Base-by-base conservation (phyloP, 2,329 filamentous ascomycete genomes). In the Alternaria ventricosa region DNA sequence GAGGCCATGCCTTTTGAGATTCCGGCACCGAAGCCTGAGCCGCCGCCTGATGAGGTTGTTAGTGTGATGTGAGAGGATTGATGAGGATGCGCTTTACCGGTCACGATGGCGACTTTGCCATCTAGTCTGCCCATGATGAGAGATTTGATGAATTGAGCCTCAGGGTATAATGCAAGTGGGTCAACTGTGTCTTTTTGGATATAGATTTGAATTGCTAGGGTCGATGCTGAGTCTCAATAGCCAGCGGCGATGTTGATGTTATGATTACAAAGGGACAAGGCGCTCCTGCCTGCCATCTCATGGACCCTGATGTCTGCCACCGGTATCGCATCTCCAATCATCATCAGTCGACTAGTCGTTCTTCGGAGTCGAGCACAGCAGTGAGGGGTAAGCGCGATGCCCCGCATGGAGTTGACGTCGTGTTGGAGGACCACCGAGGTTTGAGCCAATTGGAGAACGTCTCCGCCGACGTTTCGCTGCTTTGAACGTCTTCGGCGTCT, bases 11-110 rank as follows among this genome's bases (percentile, higher is more conserved):
- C 86, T 58, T 84, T 80, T 0, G 85, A 86, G 56, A 90, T 90
- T 33, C 85, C 88, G 60, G 85, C 87, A 58, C 89, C 89, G 68
- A 91, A 91, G 3, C 89, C 89, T 11, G 86, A 87, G 3, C 87
- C 88, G 8, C 83, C 88, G 51, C 89, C 87, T 63, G 80, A 8
- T 22, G 20, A n/a, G 23, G 15, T 23, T 33, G 54, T 67, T 44
- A 66, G 66, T 57, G 12, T 15, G 27, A 28, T 13, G n/a, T 45
- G 57, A 20, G 13, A 55, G 20, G 25, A 8, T 4, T 68, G 62
- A 28, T 36, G 63, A 41, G n/a, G 12, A 15, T 25, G 70, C 70
- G 60, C 23, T 46, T 54, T 75, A 79, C 83, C 85, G 7, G 87
- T 88, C 22, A 88, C 83, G 57, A 88, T 84, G 58, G 86, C 86